A percentile compares a stretch with the other conserved stretches of the same genome.
These are phyloP conservation scores for Lactifluus hygrophoroides DNA, from an alignment of 768 basidiomycete species.

Conservation along the genomic window DNA sequence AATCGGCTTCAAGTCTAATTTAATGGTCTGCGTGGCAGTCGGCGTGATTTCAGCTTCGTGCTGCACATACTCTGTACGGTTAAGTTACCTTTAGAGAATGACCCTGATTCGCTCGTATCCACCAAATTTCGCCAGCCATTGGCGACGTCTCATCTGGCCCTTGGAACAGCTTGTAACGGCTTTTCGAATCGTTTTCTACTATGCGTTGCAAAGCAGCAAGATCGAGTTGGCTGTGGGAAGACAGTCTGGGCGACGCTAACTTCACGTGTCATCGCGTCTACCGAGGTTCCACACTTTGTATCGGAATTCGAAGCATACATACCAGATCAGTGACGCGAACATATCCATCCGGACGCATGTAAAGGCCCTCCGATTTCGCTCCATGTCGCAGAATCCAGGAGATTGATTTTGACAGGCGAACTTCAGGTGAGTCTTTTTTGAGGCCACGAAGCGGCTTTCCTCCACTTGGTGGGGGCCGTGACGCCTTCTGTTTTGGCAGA, in stretches of 20 bases:
- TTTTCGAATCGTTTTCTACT: constrained; percentile 59
- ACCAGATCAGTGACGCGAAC: constrained; percentile 79
- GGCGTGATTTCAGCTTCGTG: neutral
- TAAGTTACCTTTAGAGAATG: constrained; percentile 67
- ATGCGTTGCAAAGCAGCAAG: constrained; percentile 48
- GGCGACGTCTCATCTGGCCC: constrained; percentile 32
- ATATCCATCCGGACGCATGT: constrained; percentile 79
- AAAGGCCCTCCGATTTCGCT: constrained; percentile 63
- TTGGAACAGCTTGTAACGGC: constrained; percentile 48
- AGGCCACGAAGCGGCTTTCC: constrained; percentile 46
- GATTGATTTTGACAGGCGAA: constrained; percentile 75
- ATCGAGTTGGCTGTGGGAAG: constrained; percentile 38
- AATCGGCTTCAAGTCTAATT: constrained; percentile 58
- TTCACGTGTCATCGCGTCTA: constrained; percentile 27
- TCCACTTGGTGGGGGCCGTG: constrained; percentile 9
- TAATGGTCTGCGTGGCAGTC: constrained; percentile 43
- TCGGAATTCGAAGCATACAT: constrained; percentile 29
- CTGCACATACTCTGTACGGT: neutral
- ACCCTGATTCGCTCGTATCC: constrained; percentile 87
- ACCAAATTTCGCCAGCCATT: constrained; percentile 46
- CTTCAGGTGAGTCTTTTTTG: constrained; percentile 55
- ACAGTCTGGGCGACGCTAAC: constrained; percentile 62
- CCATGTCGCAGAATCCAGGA: constrained; percentile 92
- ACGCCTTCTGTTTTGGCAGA: constrained; percentile 1
- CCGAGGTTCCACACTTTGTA: neutral